phyloP scores from a whole-genome alignment of 371 early-diverging fungal genomes.

The Vairimorpha apis region DNA sequence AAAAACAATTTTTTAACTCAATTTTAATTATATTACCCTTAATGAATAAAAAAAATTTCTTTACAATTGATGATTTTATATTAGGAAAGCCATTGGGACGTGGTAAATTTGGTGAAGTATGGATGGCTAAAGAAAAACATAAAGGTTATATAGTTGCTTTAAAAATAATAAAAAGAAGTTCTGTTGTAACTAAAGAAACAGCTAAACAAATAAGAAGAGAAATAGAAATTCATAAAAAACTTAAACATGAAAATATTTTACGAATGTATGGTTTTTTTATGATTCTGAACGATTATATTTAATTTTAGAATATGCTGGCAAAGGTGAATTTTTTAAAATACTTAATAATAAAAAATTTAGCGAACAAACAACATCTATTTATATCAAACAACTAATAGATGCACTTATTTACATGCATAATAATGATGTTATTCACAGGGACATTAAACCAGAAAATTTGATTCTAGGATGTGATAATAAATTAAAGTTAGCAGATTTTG shows the following conservation, averaged over 20 bases:
- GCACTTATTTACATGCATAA: conserved; percentile 81
- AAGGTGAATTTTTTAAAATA: conserved; percentile 80
- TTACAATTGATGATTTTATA: conserved; percentile 80
- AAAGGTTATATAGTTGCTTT: conserved; percentile 78
- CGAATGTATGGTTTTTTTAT: conserved; percentile 88
- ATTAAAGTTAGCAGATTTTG: conserved; percentile 92
- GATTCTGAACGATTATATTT: conserved; percentile 79
- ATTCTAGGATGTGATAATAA: conserved; percentile 74
- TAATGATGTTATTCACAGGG: conserved; percentile 87
- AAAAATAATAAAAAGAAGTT: conserved; percentile 78
- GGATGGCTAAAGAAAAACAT: conserved; percentile 78
- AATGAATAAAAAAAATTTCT: background rate
- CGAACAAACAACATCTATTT: conserved; percentile 73
- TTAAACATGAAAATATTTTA: conserved; percentile 82
- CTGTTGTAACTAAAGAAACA: conserved; percentile 69
- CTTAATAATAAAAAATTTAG: conserved; percentile 68
- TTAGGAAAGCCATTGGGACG: conserved; percentile 80
- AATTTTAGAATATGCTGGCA: conserved; percentile 85
- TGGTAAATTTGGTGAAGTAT: conserved; percentile 94
- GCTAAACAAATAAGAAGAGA: conserved; percentile 83
- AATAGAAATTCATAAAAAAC: conserved; percentile 86
- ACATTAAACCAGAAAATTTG: conserved; percentile 88
- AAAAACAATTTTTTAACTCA: too few species aligned
- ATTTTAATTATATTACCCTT: too few species aligned
- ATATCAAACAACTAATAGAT: conserved; percentile 74